Conservation (phyloP, 1,284 basidiomycete species). For the Malassezia sympodialis region DNA sequence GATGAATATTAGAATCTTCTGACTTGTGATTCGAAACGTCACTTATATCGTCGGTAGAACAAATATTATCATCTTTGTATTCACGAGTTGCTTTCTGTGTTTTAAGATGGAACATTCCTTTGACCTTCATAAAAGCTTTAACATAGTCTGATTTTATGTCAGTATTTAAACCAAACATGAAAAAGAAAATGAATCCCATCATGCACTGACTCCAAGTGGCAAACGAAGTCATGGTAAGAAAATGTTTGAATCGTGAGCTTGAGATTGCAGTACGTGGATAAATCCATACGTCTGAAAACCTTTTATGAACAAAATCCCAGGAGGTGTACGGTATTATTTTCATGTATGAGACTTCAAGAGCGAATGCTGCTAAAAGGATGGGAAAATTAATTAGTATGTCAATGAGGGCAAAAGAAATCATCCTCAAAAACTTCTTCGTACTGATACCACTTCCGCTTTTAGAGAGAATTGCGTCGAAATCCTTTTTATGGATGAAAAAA, state of each 20-base stretch:
- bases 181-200: slow-evolving; percentile 19
- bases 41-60: too few species aligned
- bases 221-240: not conserved
- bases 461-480: slow-evolving; percentile 3
- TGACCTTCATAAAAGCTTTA: not conserved
- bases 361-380: slow-evolving; percentile 42
- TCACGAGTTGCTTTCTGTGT: not conserved
- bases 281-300: slow-evolving; percentile 39
- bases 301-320: slow-evolving; percentile 56
- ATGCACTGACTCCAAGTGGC: slow-evolving; percentile 15
- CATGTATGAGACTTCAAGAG: slow-evolving; percentile 3
- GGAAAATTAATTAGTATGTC: slow-evolving; percentile 38
- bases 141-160: slow-evolving; percentile 10
- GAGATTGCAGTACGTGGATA: not conserved
- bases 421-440: slow-evolving; percentile 8
- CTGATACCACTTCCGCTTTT: slow-evolving; percentile 4
- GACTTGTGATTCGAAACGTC: too few species aligned
- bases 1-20: not conserved
- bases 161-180: slow-evolving; percentile 23
- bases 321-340: slow-evolving; percentile 52
- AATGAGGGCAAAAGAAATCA: slow-evolving; percentile 13
- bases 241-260: not conserved
- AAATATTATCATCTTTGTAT: not conserved
- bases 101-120: not conserved
- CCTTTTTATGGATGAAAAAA: slow-evolving; percentile 4